These are phyloP conservation scores for Actinomortierella wolfii DNA, from an alignment of 371 early-diverging fungal genomes.

Conservation along the genomic window DNA sequence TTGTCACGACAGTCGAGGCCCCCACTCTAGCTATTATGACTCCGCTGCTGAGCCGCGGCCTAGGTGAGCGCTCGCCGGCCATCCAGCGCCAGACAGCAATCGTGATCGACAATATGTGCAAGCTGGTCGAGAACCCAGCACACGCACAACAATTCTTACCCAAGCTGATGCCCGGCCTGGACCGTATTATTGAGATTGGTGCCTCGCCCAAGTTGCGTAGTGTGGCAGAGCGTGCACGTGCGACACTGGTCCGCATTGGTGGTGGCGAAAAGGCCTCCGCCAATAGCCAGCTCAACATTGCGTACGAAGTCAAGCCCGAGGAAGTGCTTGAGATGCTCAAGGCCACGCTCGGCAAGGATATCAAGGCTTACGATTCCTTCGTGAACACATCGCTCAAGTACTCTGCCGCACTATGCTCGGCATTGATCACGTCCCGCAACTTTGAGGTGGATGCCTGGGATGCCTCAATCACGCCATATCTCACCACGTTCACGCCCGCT, in stretches of 20 bases:
- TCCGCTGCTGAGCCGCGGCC: conserved; percentile 75
- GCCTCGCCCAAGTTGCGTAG: conserved; percentile 80
- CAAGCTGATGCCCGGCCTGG: conserved; percentile 74
- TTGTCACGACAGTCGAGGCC: conserved; percentile 76
- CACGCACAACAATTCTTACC: conserved; percentile 83
- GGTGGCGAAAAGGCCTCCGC: conserved; percentile 47
- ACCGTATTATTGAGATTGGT: conserved; percentile 72
- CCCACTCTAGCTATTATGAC: conserved; percentile 81
- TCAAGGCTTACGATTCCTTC: conserved; percentile 47
- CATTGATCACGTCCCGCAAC: conserved; percentile 53
- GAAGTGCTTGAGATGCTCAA: conserved; percentile 16
- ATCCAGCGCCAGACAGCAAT: conserved; percentile 79
- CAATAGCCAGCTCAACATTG: conserved; percentile 19
- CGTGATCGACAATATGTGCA: conserved; percentile 84
- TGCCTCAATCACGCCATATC: conserved; percentile 55
- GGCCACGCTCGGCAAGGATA: conserved; percentile 10
- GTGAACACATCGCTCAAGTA: conserved; percentile 51
- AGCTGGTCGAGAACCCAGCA: conserved; percentile 76
- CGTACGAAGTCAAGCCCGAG: conserved; percentile 28
- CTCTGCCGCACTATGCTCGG: conserved; percentile 50
- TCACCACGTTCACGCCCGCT: conserved; percentile 56
- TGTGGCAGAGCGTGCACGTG: conserved; percentile 58
- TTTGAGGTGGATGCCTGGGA: conserved; percentile 53
- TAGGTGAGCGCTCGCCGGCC: conserved; percentile 63
- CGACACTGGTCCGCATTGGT: conserved; percentile 58